Conservation (phyloP, 1,139 yeast genomes). For the Barnettozyma hawaiiensis region DNA sequence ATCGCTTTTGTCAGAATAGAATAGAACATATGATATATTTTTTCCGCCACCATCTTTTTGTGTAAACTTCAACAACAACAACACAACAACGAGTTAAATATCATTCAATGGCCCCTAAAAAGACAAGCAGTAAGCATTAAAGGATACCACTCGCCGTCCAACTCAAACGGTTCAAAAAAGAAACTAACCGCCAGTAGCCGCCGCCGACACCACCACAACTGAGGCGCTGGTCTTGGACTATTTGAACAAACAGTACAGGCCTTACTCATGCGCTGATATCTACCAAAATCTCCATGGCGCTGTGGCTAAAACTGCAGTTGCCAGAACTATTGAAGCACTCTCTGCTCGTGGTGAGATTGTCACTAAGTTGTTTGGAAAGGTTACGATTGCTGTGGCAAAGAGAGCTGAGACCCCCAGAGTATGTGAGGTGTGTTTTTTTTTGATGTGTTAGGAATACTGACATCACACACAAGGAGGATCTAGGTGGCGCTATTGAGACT, state of each 20-base stretch:
- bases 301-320: slow-evolving; percentile 28
- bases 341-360: slow-evolving; percentile 26
- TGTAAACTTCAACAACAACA: background rate
- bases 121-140: background rate
- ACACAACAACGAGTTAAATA: background rate
- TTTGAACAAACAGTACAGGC: slow-evolving; percentile 35
- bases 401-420: slow-evolving; percentile 22
- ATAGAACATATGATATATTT: no score
- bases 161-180: background rate
- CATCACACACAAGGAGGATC: background rate
- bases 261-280: slow-evolving; percentile 35
- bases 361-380: slow-evolving; percentile 33
- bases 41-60: background rate
- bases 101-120: slow-evolving; percentile 4
- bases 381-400: slow-evolving; percentile 31
- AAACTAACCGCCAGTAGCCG: background rate
- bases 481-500: slow-evolving; percentile 3
- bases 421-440: background rate
- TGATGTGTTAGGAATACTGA: slow-evolving; percentile 1
- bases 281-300: slow-evolving; percentile 33
- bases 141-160: no score
- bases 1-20: slow-evolving; percentile 4
- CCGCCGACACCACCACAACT: background rate
- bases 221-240: slow-evolving; percentile 25
- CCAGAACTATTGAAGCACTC: slow-evolving; percentile 28